Percentiles rank a stretch among this genome's conserved stretches.
phyloP scores from a whole-genome alignment of 805 yeast species.

The Blastobotrys americana region DNA sequence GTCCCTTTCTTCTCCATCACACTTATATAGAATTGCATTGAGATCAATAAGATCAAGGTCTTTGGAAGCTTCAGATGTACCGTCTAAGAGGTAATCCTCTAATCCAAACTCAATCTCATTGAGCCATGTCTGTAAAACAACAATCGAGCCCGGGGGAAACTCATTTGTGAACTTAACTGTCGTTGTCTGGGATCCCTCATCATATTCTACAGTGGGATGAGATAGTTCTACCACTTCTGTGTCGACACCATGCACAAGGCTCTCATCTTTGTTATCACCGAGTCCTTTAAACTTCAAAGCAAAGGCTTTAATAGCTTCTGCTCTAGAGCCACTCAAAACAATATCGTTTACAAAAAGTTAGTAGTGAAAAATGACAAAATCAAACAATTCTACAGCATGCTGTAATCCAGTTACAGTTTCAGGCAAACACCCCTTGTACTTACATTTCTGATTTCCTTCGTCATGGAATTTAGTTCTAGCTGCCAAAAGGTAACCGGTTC shows the following conservation, averaged over 20 bases:
- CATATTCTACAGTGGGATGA: constrained; percentile 41
- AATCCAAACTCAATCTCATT: constrained; percentile 57
- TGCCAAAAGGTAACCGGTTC: constrained; percentile 80
- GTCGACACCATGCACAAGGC: constrained; percentile 53
- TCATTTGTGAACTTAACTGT: constrained; percentile 49
- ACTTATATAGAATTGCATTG: constrained; percentile 65
- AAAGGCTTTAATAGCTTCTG: constrained; percentile 49
- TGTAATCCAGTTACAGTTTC: too few species aligned
- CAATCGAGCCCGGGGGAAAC: constrained; percentile 88
- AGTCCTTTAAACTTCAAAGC: constrained; percentile 46
- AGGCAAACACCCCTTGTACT: constrained; percentile 9
- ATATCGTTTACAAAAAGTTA: constrained; percentile 23
- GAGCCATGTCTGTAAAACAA: constrained; percentile 67
- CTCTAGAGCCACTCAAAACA: constrained; percentile 30
- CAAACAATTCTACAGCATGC: too few species aligned
- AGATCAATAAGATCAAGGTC: constrained; percentile 59
- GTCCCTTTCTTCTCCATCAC: constrained; percentile 86
- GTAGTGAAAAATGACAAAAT: neutral
- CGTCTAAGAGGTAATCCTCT: constrained; percentile 61
- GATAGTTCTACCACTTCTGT: constrained; percentile 49
- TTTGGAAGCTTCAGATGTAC: constrained; percentile 67
- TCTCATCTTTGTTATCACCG: constrained; percentile 26
- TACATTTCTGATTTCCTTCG: constrained; percentile 25
- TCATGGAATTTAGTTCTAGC: constrained; percentile 75
- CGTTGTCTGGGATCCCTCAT: constrained; percentile 39